A percentile compares a stretch with the other conserved stretches of the same genome.
Evolutionary conservation across 176 grass and related monocot genomes (phyloP).

Genomic region (Ampelocalamus luodianensis): DNA sequence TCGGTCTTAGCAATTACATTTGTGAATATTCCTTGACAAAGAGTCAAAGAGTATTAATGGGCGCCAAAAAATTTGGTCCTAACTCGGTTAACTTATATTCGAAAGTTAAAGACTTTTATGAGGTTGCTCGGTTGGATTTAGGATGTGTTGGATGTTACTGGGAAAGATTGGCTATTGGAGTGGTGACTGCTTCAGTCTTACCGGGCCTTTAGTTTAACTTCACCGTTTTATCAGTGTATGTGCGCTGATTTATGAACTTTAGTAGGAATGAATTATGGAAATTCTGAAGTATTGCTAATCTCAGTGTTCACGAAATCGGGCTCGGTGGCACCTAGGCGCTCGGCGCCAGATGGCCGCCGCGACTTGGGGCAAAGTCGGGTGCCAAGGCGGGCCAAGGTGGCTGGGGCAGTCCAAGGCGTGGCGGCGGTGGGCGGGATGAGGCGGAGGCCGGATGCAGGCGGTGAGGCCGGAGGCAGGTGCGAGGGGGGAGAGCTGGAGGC

Average conservation of each 20-base stretch:
- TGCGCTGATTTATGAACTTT: background rate
- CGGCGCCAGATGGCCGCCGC: too few relatives aligned
- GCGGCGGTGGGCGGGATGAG: too few relatives aligned
- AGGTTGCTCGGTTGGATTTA: background rate
- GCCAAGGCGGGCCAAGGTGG: too few relatives aligned
- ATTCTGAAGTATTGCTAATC: conserved; percentile 3
- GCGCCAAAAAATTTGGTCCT: background rate
- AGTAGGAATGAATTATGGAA: background rate
- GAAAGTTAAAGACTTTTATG: background rate
- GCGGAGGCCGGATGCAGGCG: too few relatives aligned
- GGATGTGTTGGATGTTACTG: background rate
- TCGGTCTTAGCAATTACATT: background rate
- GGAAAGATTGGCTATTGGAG: background rate
- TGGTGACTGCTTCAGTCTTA: background rate
- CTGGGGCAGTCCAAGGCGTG: too few relatives aligned
- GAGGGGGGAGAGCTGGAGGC: too few relatives aligned
- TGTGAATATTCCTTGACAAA: conserved; percentile 24
- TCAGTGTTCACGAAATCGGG: too few relatives aligned
- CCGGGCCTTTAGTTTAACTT: background rate
- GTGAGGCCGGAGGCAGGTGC: too few relatives aligned
- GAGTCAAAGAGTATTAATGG: background rate
- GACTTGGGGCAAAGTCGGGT: too few relatives aligned
- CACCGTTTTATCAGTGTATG: background rate
- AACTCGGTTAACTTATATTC: background rate
- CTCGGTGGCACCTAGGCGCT: too few relatives aligned